Evolutionary conservation across 208 protist genomes (phyloP), one percentile per base, ranked within the genome.

Genomic region (Leptomonas seymouri): DNA sequence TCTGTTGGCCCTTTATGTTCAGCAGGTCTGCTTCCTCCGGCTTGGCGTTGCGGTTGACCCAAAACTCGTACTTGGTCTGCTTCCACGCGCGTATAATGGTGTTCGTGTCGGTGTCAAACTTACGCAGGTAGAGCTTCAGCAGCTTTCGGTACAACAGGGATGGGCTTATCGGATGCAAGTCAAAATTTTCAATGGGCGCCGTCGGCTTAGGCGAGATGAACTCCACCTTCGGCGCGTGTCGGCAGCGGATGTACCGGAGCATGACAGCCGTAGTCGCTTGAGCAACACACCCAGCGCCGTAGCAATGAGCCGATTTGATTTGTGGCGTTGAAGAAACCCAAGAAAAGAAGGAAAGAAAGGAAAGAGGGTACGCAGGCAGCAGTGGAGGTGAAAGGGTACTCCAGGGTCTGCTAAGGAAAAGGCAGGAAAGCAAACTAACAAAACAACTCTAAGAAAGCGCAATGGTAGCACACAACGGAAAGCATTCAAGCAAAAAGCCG

Each of bases 41-140:
- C 2, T 46, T 16, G 30, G 75, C 81, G 51, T 86, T 73, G 18
- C 87, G 76, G 68, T 88, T 63, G 23, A 72, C 70, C 84, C 82
- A 95, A 48, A 96, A 96, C 78, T 96, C 84, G 76, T 89, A 93
- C 76, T 92, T 93, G 45, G 91, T 96, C 69, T 93, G 88, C 66
- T 90, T 90, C 89, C 91, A 96, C 42, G 87, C 88, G 12, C 80
- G 84, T 23, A 96, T 59, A 49, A 96, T 96, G 12, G 89, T 93
- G 55, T 90, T 79, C 46, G 78, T 71, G 63, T 96, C 86, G n/a
- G 88, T 93, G 65, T 96, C 88, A 69, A 96, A 96, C 63, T 96
- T 96, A 48, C 86, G 79, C 25, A 94, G 18, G 68, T 92, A 96
- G 50, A 93, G 51, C 67, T 96, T 96, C 16, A 96, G 79, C 20